Evolutionary conservation across 805 yeast species (phyloP), one percentile per base, ranked within the genome.

Genomic region (Lachancea nothofagi): DNA sequence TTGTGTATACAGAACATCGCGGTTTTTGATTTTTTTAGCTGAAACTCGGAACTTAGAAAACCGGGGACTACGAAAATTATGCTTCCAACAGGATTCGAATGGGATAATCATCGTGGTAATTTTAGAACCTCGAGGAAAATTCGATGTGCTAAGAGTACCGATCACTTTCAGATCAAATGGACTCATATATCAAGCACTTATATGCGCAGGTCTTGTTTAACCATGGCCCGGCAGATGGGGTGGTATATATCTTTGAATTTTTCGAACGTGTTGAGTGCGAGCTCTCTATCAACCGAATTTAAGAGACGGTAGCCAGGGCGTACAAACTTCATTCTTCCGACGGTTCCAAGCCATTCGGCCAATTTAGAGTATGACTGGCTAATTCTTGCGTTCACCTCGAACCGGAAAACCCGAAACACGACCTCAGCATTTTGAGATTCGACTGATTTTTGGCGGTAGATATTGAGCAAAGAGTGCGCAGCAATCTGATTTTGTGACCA

Each of bases 241-340:
- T 88, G 96, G 59, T 87, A 88, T 35, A 71, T 66, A 18, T 57
- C 56, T 57, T 78, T 75, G 55, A 70, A 72, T 57, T 72, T 72
- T 34, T 66, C 65, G 64, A 83, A 88, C 4, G 89, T 84, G 3
- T 55, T 55, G 10, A 79, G 52, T 0, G 96, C 96, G 47, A 80
- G 66, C 12, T 70, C 67, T 31, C 74, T 75, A 59, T 84, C 83
- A 18, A 80, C 90, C 5, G 64, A 54, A 54, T 77, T 74, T 46
- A 88, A 68, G 44, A 80, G 64, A 32, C 77, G 71, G 64, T 78
- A 87, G 3, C 93, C 86, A 22, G 96, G 95, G 61, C 96, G 75
- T 19, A 85, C 95, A 56, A 80, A 88, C 66, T 88, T 88, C 96
- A 88, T 88, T 69, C 96, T 75, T 15, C 96, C 96, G 17, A 88